These are phyloP conservation scores for Withania somnifera DNA, from an alignment of 305 asterid genomes.

Conservation along the genomic window DNA sequence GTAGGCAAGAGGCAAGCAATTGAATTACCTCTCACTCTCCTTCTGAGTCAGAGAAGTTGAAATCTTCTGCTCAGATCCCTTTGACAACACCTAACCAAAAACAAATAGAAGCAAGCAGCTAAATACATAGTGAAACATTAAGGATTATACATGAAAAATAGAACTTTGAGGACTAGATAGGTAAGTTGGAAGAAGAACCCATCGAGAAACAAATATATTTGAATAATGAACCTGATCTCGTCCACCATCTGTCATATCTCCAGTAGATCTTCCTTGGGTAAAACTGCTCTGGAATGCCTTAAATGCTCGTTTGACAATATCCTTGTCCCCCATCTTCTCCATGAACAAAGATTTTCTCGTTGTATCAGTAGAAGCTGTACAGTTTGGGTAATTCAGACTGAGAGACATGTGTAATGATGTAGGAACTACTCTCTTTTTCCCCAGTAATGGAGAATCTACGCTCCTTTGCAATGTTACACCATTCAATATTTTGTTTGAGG, in stretches of 20 bases:
- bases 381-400: slow-evolving; percentile 45
- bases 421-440: slow-evolving; percentile 39
- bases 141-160: background rate
- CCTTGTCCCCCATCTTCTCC: slow-evolving; percentile 98
- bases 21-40: slow-evolving; percentile 22
- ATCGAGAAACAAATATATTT: background rate
- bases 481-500: slow-evolving; percentile 29
- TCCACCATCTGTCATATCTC: slow-evolving; percentile 32
- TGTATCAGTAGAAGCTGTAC: slow-evolving; percentile 28
- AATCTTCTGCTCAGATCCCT: slow-evolving; percentile 29
- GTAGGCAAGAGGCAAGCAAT: background rate
- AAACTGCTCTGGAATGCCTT: slow-evolving; percentile 61
- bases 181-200: background rate
- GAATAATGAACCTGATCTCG: slow-evolving; percentile 32
- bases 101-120: background rate
- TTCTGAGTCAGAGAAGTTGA: slow-evolving; percentile 32
- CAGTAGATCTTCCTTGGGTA: slow-evolving; percentile 25
- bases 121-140: background rate
- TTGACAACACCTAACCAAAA: slow-evolving; percentile 29
- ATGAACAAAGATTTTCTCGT: slow-evolving; percentile 72
- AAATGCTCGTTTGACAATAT: slow-evolving; percentile 80
- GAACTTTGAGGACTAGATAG: background rate
- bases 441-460: slow-evolving; percentile 21
- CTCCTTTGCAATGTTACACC: slow-evolving; percentile 27
- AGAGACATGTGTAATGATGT: slow-evolving; percentile 82